Evolutionary conservation across 129 eudicot species (phyloP).

Genomic region (Ambrosia artemisiifolia): DNA sequence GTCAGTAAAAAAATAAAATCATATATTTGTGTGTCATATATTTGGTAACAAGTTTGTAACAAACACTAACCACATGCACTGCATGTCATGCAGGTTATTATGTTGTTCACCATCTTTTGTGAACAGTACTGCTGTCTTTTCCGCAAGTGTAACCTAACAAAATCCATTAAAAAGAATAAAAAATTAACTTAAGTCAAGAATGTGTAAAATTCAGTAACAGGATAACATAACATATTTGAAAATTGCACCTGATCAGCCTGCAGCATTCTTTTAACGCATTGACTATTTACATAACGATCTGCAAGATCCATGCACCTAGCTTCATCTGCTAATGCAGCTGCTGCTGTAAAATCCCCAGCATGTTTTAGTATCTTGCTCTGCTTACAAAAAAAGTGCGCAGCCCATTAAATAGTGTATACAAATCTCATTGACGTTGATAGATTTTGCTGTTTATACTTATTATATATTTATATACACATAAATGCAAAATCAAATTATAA

Average conservation of each 20-base stretch:
- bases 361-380: conserved; percentile 97
- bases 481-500: not conserved
- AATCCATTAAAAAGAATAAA: conserved; percentile 9
- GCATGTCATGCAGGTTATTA: conserved; percentile 96
- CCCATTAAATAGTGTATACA: not conserved
- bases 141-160: conserved; percentile 78
- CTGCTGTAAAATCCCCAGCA: conserved; percentile 87
- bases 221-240: not conserved
- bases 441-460: not conserved
- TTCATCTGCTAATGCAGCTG: conserved; percentile 98
- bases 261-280: conserved; percentile 93
- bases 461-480: not conserved
- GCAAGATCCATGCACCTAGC: conserved; percentile 99
- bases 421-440: not conserved
- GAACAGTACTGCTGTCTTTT: conserved; percentile 91
- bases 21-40: too few relatives aligned
- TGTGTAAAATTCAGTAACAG: not conserved
- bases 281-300: conserved; percentile 94
- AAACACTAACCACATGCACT: conserved; percentile 96
- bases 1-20: not conserved
- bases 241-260: conserved; percentile 91
- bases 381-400: not conserved
- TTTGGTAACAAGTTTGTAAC: conserved; percentile 11
- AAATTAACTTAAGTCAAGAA: not conserved
- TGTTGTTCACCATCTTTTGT: conserved; percentile 99